A percentile compares a stretch with the other conserved stretches of the same genome.
phyloP scores from a whole-genome alignment of 2,329 filamentous ascomycete species.

The Thielaviopsis cerberus region DNA sequence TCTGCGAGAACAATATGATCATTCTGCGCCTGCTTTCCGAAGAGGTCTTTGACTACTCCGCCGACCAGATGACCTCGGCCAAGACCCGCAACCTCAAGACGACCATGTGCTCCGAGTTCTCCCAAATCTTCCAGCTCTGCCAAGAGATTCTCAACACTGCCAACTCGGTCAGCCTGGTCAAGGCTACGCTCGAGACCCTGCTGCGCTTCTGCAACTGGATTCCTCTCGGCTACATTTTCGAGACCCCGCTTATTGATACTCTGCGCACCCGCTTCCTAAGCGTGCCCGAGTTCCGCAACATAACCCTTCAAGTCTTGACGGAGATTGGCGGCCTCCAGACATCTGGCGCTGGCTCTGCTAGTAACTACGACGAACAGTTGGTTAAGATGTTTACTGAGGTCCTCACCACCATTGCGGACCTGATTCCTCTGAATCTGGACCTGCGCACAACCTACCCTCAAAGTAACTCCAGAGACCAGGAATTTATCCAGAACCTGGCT shows the following conservation, averaged over 20 bases:
- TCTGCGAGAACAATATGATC: conserved; percentile 99
- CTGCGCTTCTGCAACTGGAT: conserved; percentile 99
- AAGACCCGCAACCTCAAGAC: conserved; percentile 95
- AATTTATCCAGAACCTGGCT: conserved; percentile 92
- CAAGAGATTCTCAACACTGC: conserved; percentile 86
- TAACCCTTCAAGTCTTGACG: conserved; percentile 89
- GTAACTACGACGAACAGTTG: conserved; percentile 83
- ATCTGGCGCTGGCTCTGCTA: conserved; percentile 44
- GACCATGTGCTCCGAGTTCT: conserved; percentile 97
- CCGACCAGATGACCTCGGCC: conserved; percentile 96
- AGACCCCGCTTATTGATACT: conserved; percentile 89
- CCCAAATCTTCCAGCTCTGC: conserved; percentile 93
- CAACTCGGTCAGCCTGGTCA: conserved; percentile 72
- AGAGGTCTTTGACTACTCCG: conserved; percentile 97
- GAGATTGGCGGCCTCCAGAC: conserved; percentile 92
- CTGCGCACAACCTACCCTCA: conserved; percentile 78
- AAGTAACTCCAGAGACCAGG: conserved; percentile 84
- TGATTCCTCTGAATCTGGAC: conserved; percentile 78
- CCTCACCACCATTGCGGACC: conserved; percentile 75
- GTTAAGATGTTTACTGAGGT: conserved; percentile 98
- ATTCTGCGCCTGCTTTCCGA: conserved; percentile 89
- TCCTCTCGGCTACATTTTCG: conserved; percentile 93
- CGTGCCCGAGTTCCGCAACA: conserved; percentile 85
- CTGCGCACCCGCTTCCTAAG: conserved; percentile 82
- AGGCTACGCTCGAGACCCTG: conserved; percentile 89